Percentiles rank a stretch among this genome's conserved stretches.
Conservation (phyloP, 2,329 filamentous ascomycete genomes). For the Fusarium sacchari region DNA sequence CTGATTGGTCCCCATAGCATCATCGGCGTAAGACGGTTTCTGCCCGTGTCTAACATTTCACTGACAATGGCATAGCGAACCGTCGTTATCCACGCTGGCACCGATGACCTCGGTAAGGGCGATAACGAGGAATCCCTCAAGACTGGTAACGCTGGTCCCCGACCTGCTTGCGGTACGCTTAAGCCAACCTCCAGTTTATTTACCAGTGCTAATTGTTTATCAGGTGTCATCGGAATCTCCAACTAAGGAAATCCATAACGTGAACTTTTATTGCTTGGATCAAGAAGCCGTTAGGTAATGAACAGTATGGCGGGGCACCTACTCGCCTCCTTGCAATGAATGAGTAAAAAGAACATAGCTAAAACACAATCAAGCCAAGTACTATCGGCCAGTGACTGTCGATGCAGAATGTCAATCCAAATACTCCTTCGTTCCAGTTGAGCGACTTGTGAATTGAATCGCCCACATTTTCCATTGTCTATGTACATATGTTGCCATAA, state of each 20-base stretch:
- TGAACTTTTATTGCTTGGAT: constrained; percentile 10
- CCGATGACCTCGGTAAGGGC: constrained; percentile 95
- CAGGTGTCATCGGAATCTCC: constrained; percentile 90
- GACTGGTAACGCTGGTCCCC: constrained; percentile 93
- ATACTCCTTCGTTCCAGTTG: not conserved
- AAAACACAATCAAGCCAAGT: constrained; percentile 27
- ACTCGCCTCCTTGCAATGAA: not conserved
- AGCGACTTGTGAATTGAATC: not conserved
- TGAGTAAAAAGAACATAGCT: constrained; percentile 25
- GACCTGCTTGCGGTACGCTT: constrained; percentile 89
- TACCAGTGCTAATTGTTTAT: constrained; percentile 17
- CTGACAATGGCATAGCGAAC: constrained; percentile 73
- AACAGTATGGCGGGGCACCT: not conserved
- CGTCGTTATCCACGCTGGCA: constrained; percentile 92
- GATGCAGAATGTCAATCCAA: not conserved
- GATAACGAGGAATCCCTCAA: constrained; percentile 95
- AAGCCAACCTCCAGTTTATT: not conserved
- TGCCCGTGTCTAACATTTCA: not conserved
- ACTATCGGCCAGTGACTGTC: not conserved
- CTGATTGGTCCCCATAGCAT: constrained; percentile 95
- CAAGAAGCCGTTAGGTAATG: not conserved
- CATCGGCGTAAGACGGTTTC: constrained; percentile 74
- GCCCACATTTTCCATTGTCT: not conserved
- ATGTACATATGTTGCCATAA: not conserved
- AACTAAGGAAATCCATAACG: constrained; percentile 59